phyloP scores from a whole-genome alignment of 1,284 basidiomycete species.

The Volvariella surrecta region DNA sequence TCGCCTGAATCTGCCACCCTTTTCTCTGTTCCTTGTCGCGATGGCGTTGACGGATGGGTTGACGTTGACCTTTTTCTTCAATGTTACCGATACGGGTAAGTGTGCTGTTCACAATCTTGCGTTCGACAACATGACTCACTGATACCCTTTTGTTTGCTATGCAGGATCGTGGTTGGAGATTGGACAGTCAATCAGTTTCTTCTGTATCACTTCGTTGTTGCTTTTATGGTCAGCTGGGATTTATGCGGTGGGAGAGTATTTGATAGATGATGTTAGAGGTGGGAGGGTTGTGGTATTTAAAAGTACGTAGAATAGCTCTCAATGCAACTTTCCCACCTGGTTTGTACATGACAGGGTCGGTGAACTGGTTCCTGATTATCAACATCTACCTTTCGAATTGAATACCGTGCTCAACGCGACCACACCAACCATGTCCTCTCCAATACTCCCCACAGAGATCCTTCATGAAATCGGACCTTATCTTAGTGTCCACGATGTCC shows the following conservation, averaged over 20 bases:
- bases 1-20: constrained; percentile 59
- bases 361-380: too few relatives aligned
- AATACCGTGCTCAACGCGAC: too few relatives aligned
- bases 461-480: too few relatives aligned
- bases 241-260: constrained; percentile 57
- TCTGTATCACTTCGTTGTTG: constrained; percentile 77
- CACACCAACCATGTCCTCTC: too few relatives aligned
- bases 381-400: too few relatives aligned
- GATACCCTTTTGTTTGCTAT: constrained; percentile 1
- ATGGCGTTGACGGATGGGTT: constrained; percentile 70
- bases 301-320: too few relatives aligned
- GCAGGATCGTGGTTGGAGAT: constrained; percentile 86
- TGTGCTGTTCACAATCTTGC: background rate
- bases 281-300: too few relatives aligned
- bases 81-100: constrained; percentile 70
- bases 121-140: background rate
- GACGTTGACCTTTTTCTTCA: constrained; percentile 80
- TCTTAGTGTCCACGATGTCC: too few relatives aligned
- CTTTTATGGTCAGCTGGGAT: constrained; percentile 75
- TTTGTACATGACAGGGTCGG: too few relatives aligned
- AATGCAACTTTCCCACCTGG: too few relatives aligned
- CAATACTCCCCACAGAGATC: too few relatives aligned
- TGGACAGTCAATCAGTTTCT: constrained; percentile 84
- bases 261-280: constrained; percentile 50
- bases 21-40: constrained; percentile 71